Evolutionary conservation across 495 filamentous ascomycete species (phyloP).

Genomic region (Xylaria venustula): DNA sequence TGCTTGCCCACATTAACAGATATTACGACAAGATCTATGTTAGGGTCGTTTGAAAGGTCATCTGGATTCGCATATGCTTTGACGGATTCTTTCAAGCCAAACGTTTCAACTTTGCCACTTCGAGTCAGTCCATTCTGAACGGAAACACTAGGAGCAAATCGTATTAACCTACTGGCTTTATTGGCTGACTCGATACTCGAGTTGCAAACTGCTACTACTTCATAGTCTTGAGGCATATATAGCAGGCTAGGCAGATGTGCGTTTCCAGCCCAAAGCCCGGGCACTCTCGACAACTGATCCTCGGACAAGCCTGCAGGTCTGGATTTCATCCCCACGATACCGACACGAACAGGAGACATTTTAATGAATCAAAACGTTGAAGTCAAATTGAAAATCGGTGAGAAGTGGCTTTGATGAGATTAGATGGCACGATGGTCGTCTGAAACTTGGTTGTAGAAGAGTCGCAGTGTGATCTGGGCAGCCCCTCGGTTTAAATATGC

Average conservation of each 20-base stretch:
- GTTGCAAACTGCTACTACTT: slow-evolving; percentile 51
- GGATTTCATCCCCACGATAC: not conserved
- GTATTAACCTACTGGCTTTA: slow-evolving; percentile 27
- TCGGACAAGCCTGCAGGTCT: not conserved
- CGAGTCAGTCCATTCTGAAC: not conserved
- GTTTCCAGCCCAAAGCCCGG: slow-evolving; percentile 36
- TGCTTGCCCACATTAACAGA: slow-evolving; percentile 46
- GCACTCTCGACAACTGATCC: too few relatives aligned
- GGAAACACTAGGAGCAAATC: not conserved
- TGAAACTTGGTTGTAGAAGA: too few relatives aligned
- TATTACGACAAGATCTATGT: slow-evolving; percentile 40
- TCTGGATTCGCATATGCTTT: slow-evolving; percentile 42
- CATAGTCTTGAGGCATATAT: slow-evolving; percentile 33
- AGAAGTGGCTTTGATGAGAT: not conserved
- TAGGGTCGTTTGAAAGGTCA: slow-evolving; percentile 46
- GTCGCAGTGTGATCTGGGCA: too few relatives aligned
- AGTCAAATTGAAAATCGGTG: not conserved
- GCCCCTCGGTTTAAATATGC: too few relatives aligned
- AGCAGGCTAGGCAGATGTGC: slow-evolving; percentile 46
- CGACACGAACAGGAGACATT: slow-evolving; percentile 5
- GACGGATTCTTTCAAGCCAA: slow-evolving; percentile 37
- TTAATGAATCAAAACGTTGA: not conserved
- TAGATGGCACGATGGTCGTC: not conserved
- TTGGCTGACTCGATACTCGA: slow-evolving; percentile 42
- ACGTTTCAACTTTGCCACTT: slow-evolving; percentile 23